These are phyloP conservation scores for Acer yangbiense DNA, from an alignment of 345 rosid genomes.

Conservation along the genomic window DNA sequence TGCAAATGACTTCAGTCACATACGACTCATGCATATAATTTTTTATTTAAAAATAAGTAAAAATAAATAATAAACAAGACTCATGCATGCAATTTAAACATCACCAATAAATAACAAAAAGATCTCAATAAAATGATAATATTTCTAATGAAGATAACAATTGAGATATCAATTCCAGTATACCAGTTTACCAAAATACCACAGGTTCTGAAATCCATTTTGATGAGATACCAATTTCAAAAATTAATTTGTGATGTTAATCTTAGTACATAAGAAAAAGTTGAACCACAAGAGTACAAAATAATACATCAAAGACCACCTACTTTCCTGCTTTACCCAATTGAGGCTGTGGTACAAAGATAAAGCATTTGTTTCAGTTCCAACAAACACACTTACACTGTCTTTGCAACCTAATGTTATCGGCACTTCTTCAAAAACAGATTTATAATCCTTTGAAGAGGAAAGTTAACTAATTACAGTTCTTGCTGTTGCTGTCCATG, in stretches of 20 bases:
- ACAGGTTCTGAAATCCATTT: background rate
- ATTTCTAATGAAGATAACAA: background rate
- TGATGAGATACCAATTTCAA: background rate
- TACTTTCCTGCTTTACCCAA: background rate
- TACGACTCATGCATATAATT: background rate
- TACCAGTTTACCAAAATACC: background rate
- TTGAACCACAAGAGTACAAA: background rate
- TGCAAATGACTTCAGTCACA: conserved; percentile 32
- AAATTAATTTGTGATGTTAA: background rate
- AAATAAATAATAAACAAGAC: background rate
- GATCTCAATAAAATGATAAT: background rate
- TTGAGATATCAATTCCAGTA: background rate
- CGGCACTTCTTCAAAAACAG: background rate
- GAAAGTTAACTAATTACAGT: background rate
- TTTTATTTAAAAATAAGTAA: too few relatives aligned
- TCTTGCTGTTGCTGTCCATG: background rate
- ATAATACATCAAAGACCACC: background rate
- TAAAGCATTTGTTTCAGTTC: background rate
- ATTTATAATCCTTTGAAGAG: background rate
- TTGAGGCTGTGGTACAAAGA: background rate
- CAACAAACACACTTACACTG: background rate
- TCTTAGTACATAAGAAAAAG: background rate
- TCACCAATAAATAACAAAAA: background rate
- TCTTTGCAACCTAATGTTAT: background rate
- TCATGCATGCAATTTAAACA: background rate